Base-by-base conservation (phyloP, 331 rosid species). In the Phaseolus coccineus region DNA sequence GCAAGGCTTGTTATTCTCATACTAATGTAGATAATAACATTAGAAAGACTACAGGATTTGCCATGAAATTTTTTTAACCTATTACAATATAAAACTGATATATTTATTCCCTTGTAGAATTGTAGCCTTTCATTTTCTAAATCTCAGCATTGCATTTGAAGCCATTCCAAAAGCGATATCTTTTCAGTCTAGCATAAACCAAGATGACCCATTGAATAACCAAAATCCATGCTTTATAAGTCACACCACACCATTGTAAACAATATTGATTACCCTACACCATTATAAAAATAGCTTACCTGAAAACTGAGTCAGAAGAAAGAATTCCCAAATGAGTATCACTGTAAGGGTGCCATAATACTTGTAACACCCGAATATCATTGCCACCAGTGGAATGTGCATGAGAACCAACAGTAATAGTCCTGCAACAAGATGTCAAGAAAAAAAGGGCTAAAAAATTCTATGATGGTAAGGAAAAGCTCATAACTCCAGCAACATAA, bases 261-360 rank as follows among this genome's bases (percentile, higher is more conserved):
- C 42, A 67, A 75, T 14, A 84, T 70, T 51, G 24, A 59, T 25
- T 27, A 50, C 16, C 40, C 52, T 15, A 42, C 51, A n/a, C 28
- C 27, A 50, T 56, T 3, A 72, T 27, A 46, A 15, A 39, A 48
- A 25, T 79, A 73, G 24, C 55, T 62, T 74, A 95, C 99, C 99
- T 84, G 91, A 95, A 93, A 85, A 95, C 97, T 11, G 98, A 89
- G 82, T 95, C 99, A 73, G 98, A 90, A 62, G 99, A 93, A 65
- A 96, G 97, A 79, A 96, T 82, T 80, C 99, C 99, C 86, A 93
- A 75, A 85, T 96, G 98, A 73, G 86, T 87, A 55, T 87, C 90
- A 74, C 99, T 91, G 80, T 84, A 85, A 16, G 97, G 97, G 84
- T 96, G 96, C 98, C 99, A 95, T 33, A 83, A 85, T 61, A 87